A percentile compares a stretch with the other conserved stretches of the same genome.
Conservation (phyloP, 2,329 filamentous ascomycete genomes). For the Aquanectria penicillioides region DNA sequence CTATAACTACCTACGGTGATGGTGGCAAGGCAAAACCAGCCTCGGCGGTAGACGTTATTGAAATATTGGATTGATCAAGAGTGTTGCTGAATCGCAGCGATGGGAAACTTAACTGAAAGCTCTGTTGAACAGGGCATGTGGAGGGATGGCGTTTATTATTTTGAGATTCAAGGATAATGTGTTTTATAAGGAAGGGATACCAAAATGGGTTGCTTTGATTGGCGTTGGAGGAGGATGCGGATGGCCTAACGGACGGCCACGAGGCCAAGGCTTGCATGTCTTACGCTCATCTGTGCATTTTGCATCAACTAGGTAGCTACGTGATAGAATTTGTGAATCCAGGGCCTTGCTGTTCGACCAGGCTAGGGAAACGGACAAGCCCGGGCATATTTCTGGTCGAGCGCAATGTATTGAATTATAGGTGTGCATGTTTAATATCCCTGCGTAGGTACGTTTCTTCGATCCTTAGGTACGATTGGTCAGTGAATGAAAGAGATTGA, state of each 20-base stretch:
- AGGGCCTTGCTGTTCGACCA: not conserved
- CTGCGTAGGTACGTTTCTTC: no score
- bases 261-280: not conserved
- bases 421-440: not conserved
- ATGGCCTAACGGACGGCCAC: no score
- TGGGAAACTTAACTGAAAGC: not conserved
- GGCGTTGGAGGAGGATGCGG: constrained; percentile 25
- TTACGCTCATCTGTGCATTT: not conserved
- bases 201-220: constrained; percentile 24
- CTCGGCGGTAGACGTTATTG: constrained; percentile 35
- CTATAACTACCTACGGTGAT: not conserved
- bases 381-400: not conserved
- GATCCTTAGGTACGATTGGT: no score
- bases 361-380: not conserved
- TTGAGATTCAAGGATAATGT: constrained; percentile 21
- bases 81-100: not conserved
- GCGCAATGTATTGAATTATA: not conserved
- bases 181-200: constrained; percentile 33
- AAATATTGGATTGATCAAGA: constrained; percentile 41
- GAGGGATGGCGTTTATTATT: constrained; percentile 26
- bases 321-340: constrained; percentile 10
- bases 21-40: constrained; percentile 21
- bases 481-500: no score
- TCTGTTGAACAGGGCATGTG: not conserved
- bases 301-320: not conserved